Percentiles rank a stretch among this genome's conserved stretches.
Evolutionary conservation across 768 basidiomycete genomes (phyloP).

Genomic region (Rhizopogon vulgaris): DNA sequence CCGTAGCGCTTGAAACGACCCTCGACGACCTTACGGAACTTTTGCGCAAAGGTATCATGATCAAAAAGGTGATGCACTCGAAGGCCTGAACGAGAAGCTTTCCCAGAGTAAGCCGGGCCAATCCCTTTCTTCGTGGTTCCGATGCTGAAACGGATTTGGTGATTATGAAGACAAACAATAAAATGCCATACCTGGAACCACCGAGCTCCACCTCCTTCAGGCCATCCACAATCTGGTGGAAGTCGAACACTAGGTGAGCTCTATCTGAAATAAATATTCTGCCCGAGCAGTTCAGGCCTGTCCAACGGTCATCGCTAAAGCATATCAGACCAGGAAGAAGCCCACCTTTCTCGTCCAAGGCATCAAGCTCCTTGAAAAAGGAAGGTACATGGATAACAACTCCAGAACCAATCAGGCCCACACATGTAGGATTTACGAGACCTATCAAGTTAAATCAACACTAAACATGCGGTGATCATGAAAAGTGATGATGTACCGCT

Average conservation of each 20-base stretch:
- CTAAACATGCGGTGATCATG: neutral
- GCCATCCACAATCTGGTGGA: constrained; percentile 99
- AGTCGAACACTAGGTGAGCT: constrained; percentile 96
- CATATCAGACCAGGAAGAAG: neutral
- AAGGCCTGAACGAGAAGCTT: constrained; percentile 93
- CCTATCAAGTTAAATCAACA: constrained; percentile 36
- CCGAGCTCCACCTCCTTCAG: constrained; percentile 97
- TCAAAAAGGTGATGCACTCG: constrained; percentile 97
- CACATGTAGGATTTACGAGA: constrained; percentile 79
- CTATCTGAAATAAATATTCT: constrained; percentile 93
- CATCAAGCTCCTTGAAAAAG: constrained; percentile 90
- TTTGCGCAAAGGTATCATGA: constrained; percentile 72
- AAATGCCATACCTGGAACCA: constrained; percentile 56
- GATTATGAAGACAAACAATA: neutral
- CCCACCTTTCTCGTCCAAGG: constrained; percentile 75
- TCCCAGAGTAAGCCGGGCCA: constrained; percentile 96
- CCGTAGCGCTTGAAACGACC: constrained; percentile 98
- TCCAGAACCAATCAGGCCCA: constrained; percentile 85
- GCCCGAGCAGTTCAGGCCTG: constrained; percentile 80
- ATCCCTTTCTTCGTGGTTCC: constrained; percentile 98
- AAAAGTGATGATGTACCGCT: constrained; percentile 54
- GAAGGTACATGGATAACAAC: constrained; percentile 96
- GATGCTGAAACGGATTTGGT: constrained; percentile 47
- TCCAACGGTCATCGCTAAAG: constrained; percentile 2
- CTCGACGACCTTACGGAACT: constrained; percentile 94